Evolutionary conservation across 768 basidiomycete species (phyloP).

Genomic region (Filobasidium floriforme): DNA sequence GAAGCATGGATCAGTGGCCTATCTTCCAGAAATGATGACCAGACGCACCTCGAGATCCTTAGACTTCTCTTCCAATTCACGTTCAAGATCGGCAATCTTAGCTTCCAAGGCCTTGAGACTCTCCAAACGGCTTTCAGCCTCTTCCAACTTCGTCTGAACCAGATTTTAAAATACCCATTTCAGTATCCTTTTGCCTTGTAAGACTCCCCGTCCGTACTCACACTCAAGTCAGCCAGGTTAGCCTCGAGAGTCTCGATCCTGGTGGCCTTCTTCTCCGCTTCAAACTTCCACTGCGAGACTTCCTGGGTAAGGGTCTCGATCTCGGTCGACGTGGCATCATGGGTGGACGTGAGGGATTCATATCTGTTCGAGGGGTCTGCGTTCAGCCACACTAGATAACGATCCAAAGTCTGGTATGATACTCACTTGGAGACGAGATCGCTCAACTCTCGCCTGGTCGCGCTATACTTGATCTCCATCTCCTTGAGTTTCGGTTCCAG

Average conservation of each 20-base stretch:
- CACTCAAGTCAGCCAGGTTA: neutral
- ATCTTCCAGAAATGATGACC: no score
- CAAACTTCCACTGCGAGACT: neutral
- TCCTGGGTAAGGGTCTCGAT: neutral
- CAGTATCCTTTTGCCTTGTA: neutral
- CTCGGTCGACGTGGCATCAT: constrained; percentile 4
- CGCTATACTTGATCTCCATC: constrained; percentile 7
- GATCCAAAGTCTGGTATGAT: no score
- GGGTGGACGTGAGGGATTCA: neutral
- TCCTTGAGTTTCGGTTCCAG: constrained; percentile 6
- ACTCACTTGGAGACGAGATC: constrained; percentile 6
- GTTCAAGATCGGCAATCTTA: neutral
- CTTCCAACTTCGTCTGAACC: neutral
- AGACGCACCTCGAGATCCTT: neutral
- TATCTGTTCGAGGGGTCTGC: neutral
- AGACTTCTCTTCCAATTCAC: neutral
- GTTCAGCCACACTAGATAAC: no score
- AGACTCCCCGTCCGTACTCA: neutral
- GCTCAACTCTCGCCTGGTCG: constrained; percentile 8
- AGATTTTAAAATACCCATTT: neutral
- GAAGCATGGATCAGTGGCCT: neutral
- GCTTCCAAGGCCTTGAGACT: neutral
- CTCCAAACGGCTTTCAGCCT: neutral
- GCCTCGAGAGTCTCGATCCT: constrained; percentile 1
- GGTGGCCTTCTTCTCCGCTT: neutral